phyloP scores from a whole-genome alignment of 345 rosid species.

The Eucalyptus sp. region DNA sequence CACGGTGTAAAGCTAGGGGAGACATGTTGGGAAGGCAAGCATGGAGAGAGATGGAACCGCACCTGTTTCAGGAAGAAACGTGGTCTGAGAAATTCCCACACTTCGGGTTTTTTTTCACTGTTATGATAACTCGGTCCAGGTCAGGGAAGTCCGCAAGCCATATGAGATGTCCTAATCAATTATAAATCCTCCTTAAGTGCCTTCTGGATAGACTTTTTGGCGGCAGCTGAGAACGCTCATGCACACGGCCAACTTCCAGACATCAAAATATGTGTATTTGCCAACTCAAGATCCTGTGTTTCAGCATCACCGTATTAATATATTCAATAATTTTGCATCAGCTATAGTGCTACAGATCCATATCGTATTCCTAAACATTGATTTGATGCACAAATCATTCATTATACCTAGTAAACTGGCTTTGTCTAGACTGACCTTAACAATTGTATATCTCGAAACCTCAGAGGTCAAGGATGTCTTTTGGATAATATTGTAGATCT shows the following conservation, averaged over 20 bases:
- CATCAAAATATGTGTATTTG: not conserved
- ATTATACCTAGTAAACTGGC: not conserved
- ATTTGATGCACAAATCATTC: not conserved
- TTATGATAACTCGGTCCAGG: constrained; percentile 76
- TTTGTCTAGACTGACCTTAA: not conserved
- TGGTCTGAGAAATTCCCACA: constrained; percentile 98
- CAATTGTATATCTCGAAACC: not conserved
- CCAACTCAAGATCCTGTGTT: not conserved
- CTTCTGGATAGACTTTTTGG: not conserved
- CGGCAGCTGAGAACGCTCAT: not conserved
- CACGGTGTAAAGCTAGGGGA: constrained; percentile 89
- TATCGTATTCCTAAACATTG: not conserved
- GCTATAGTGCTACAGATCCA: not conserved
- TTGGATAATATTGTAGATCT: not conserved
- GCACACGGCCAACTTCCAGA: not conserved
- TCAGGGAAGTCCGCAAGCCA: constrained; percentile 58
- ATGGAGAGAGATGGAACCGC: constrained; percentile 80
- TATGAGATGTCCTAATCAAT: constrained; percentile 14
- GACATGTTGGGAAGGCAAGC: constrained; percentile 87
- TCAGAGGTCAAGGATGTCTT: not conserved
- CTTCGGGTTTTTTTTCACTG: constrained; percentile 57
- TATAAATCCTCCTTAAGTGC: not conserved
- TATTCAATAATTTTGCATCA: not conserved
- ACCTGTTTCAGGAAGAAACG: constrained; percentile 69
- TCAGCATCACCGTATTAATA: not conserved